phyloP scores from a whole-genome alignment of 352 stramenopile genomes.

The Pythium aristosporum region DNA sequence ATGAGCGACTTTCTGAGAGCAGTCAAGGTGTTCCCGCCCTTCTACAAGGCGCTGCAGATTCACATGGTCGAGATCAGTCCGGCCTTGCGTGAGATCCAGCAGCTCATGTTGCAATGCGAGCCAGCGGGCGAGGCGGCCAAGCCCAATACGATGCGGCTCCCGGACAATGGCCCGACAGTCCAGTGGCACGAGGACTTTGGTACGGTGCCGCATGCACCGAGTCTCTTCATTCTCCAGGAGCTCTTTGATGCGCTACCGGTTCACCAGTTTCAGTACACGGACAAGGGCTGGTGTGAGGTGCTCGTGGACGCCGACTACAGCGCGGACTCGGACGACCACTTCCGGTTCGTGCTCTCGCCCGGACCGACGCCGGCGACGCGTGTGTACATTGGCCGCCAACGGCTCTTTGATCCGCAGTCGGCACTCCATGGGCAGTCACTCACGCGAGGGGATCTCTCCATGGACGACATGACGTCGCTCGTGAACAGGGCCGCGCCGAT shows the following conservation, averaged over 20 bases:
- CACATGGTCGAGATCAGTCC: constrained; percentile 93
- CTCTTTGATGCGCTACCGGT: constrained; percentile 94
- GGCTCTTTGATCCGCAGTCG: constrained; percentile 64
- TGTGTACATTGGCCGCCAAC: constrained; percentile 85
- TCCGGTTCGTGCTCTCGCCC: constrained; percentile 93
- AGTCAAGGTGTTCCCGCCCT: constrained; percentile 83
- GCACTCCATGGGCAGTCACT: constrained; percentile 29
- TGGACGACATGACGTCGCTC: constrained; percentile 17
- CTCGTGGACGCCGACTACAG: constrained; percentile 90
- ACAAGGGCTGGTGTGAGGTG: constrained; percentile 92
- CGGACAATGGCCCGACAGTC: constrained; percentile 46
- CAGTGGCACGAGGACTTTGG: constrained; percentile 89
- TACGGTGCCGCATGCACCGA: constrained; percentile 74
- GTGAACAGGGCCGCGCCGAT: constrained; percentile 28
- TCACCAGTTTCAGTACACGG: constrained; percentile 95
- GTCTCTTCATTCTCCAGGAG: constrained; percentile 90
- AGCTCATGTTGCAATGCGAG: constrained; percentile 72
- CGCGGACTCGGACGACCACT: constrained; percentile 78
- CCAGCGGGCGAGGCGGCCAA: constrained; percentile 26
- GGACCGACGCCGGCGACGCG: constrained; percentile 88
- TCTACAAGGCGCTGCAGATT: constrained; percentile 83
- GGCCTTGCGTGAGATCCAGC: constrained; percentile 88
- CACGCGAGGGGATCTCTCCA: constrained; percentile 10
- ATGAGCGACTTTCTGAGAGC: constrained; percentile 93
- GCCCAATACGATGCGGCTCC: constrained; percentile 51